Evolutionary conservation across 148 eudicot species (phyloP).

Genomic region (Dysphania ambrosioides): DNA sequence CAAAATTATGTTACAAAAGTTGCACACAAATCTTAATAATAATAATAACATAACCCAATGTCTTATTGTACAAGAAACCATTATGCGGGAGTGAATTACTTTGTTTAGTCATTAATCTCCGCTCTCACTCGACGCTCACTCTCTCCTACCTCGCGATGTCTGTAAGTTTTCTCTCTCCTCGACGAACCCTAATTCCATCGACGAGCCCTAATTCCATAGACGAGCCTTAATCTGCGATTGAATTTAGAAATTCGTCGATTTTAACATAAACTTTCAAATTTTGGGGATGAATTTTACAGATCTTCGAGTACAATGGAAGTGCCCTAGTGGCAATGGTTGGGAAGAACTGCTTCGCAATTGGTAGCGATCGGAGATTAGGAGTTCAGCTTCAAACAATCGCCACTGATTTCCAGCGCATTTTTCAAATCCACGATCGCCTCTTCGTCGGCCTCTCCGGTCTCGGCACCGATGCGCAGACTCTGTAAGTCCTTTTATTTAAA

Average conservation of each 20-base stretch:
- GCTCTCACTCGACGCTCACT: not conserved
- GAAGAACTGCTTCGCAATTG: conserved; percentile 89
- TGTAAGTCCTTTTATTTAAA: too few relatives aligned
- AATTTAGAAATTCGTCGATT: not conserved
- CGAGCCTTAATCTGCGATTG: not conserved
- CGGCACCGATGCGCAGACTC: conserved; percentile 76
- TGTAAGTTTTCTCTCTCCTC: conserved; percentile 14
- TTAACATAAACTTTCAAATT: not conserved
- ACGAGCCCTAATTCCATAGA: not conserved
- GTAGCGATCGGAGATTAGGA: conserved; percentile 86
- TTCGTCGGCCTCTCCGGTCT: conserved; percentile 89
- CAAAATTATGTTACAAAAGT: too few relatives aligned
- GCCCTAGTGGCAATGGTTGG: conserved; percentile 97
- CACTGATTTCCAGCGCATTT: conserved; percentile 88
- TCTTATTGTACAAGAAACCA: conserved; percentile 13
- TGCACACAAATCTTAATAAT: too few relatives aligned
- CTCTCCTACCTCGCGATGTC: not conserved
- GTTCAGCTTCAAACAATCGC: conserved; percentile 93
- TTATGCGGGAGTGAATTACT: too few relatives aligned
- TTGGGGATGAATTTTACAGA: conserved; percentile 33
- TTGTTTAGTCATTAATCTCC: too few relatives aligned
- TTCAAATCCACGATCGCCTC: conserved; percentile 60
- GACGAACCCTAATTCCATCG: not conserved
- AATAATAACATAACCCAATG: not conserved
- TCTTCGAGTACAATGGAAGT: conserved; percentile 98